A percentile compares a stretch with the other conserved stretches of the same genome.
Evolutionary conservation across 1,284 basidiomycete species (phyloP).

Genomic region (Tilletia walkeri): DNA sequence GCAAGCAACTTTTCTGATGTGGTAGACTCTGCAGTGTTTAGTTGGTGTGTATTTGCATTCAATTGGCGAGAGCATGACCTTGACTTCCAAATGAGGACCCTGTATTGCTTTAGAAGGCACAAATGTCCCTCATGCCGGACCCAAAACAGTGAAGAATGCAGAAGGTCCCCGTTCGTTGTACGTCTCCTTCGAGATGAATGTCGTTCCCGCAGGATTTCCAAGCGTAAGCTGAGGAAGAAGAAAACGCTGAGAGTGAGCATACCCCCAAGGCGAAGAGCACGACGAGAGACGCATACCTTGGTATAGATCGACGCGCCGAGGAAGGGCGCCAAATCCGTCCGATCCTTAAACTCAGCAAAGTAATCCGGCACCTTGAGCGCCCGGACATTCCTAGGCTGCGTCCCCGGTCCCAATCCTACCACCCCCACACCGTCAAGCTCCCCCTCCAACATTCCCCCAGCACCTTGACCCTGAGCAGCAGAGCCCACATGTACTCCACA

Average conservation of each 20-base stretch:
- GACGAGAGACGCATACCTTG: constrained; percentile 28
- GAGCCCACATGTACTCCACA: constrained; percentile 33
- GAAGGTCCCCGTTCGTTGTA: constrained; percentile 52
- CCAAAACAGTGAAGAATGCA: constrained; percentile 25
- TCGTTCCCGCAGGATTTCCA: constrained; percentile 43
- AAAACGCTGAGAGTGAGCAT: background rate
- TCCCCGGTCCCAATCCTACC: background rate
- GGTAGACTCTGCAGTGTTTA: background rate
- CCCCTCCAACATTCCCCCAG: background rate
- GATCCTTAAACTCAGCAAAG: constrained; percentile 53
- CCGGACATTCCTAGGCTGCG: constrained; percentile 45
- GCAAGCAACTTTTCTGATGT: too few relatives aligned
- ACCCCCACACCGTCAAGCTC: constrained; percentile 2
- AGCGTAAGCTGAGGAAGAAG: constrained; percentile 35
- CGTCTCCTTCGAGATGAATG: constrained; percentile 48
- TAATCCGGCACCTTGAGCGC: constrained; percentile 51
- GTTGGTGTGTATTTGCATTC: background rate
- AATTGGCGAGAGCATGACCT: background rate
- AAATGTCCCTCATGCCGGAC: background rate
- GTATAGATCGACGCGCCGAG: constrained; percentile 53
- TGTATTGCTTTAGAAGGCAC: too few relatives aligned
- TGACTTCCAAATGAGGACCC: background rate
- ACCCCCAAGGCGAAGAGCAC: background rate
- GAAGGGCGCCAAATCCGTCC: constrained; percentile 50
- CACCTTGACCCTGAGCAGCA: constrained; percentile 26